Evolutionary conservation across 768 basidiomycete genomes (phyloP).

Genomic region (Lyophyllum atratum): DNA sequence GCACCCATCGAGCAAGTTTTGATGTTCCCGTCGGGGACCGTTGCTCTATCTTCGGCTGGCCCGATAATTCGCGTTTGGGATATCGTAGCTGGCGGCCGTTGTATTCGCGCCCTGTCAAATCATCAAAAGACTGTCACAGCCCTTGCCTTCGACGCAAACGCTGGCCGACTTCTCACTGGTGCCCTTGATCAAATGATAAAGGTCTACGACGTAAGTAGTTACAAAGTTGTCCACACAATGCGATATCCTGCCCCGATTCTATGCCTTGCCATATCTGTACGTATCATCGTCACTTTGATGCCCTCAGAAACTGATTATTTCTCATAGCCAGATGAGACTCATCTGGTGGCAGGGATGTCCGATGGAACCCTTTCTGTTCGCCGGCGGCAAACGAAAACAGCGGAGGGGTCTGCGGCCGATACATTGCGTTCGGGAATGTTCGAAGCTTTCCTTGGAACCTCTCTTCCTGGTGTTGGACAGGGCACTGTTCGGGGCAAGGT

Average conservation of each 20-base stretch:
- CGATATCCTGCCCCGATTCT: slow-evolving; percentile 93
- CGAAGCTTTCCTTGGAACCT: slow-evolving; percentile 64
- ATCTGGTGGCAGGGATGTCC: slow-evolving; percentile 96
- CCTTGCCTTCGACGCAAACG: slow-evolving; percentile 75
- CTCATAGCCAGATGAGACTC: slow-evolving; percentile 91
- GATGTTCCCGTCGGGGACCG: slow-evolving; percentile 87
- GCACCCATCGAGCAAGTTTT: slow-evolving; percentile 90
- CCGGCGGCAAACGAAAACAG: slow-evolving; percentile 75
- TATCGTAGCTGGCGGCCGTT: slow-evolving; percentile 86
- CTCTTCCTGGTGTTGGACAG: slow-evolving; percentile 56
- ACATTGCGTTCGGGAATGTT: slow-evolving; percentile 57
- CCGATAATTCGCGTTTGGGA: slow-evolving; percentile 97
- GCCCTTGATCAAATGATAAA: slow-evolving; percentile 98
- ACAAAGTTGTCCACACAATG: slow-evolving; percentile 98
- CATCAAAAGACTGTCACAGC: slow-evolving; percentile 98
- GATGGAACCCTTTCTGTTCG: slow-evolving; percentile 99
- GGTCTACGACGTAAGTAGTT: slow-evolving; percentile 92
- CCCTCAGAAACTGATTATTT: not conserved
- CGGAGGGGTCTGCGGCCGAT: slow-evolving; percentile 44
- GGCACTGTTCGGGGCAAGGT: slow-evolving; percentile 46
- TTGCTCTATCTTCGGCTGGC: slow-evolving; percentile 84
- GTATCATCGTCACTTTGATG: slow-evolving; percentile 25
- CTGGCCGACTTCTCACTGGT: slow-evolving; percentile 83
- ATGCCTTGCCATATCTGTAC: slow-evolving; percentile 87
- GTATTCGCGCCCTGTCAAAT: slow-evolving; percentile 89